Base-by-base conservation (phyloP, 1,284 basidiomycete genomes). In the Trichosporon coremiiforme region DNA sequence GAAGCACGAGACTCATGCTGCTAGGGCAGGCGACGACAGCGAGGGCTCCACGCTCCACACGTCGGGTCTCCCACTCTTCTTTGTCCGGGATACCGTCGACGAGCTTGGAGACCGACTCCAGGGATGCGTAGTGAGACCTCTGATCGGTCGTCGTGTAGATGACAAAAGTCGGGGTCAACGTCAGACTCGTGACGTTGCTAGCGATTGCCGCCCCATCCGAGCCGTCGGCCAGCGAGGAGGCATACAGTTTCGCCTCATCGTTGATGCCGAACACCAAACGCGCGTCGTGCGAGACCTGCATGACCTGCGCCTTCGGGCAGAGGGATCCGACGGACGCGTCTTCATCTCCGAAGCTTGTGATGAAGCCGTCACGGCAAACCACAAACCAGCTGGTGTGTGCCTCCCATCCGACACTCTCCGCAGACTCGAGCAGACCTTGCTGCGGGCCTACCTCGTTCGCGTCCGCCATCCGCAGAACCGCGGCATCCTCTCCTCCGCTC, bases 141-240 rank as follows among this genome's bases (percentile, higher is more conserved):
- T 99, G 96, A 0, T 92, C 84, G 4, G 89, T 89, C 0, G 93
- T 94, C 0, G 93, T 95, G 84, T 90, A 97, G 62, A 97, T 90
- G 38, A 98, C 84, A 79, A 94, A 95, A 15, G 89, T 88, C 8
- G 91, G 88, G 0, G 92, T 90, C n/a, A 92, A 75, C 0, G 88
- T 87, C 83, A 95, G 94, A 0, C 95, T 98, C 25, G 89, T 95
- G 22, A 86, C 89, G 71, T 90, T 90, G 2, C 86, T 83, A 0
- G 90, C 88, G 1, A 87, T 71, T 12, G 75, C 65, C 12, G 76
- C 91, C 73, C 33, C 83, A 73, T 73, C 79, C 0, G 69, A 55
- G 22, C 73, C 45, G 38, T 68, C 71, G 13, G 57, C 31, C 9
- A 81, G 77, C 4, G 86, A 82, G 57, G 87, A 85, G 70, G 87